Evolutionary conservation across 345 rosid species (phyloP), one percentile per base, ranked within the genome.

Genomic region (Stellera chamaejasme): DNA sequence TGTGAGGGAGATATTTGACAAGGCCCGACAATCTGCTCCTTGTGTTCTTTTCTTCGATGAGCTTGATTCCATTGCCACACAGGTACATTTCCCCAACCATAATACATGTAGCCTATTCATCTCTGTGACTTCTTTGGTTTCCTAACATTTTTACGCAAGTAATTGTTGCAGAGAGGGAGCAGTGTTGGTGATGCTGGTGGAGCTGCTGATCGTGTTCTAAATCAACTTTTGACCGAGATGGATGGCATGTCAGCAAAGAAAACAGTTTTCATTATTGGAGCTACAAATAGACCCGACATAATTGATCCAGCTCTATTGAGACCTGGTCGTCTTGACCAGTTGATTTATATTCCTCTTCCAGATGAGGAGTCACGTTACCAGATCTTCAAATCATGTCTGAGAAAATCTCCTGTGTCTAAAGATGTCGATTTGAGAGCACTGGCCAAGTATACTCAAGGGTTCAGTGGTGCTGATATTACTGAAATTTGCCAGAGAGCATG

Each of bases 31-130:
- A 26, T 84, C 91, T 57, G 85, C 87, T 14, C 84, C 87, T 2
- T 79, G 87, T 73, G 91, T 81, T 42, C 91, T 84, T 56, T 84
- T 84, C 87, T 84, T 84, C 13, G 85, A 81, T 51, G 91, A 84
- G 76, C 91, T 84, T 0, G 91, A 84, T 74, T 84, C 87, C 19
- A 81, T 84, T 19, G 87, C 91, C 14, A 84, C 87, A 43, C 90
- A 83, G 84, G 88, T 82, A 23, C n/a, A 2, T 39, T 66, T n/a
- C 23, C 43, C 11, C 12, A 36, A 58, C 27, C 45, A 39, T 56
- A 27, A 6, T 19, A 1, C 23, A 19, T 19, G 27, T 23, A 48
- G 39, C 49, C 39, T 39, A 12, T 23, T n/a, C 49, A 39, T 59
- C 50, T 14, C 19, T 23, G 43, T 32, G 7, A 32, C 1, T 32